These are phyloP conservation scores for Parasitella parasitica DNA, from an alignment of 371 early-diverging fungal genomes.

Conservation along the genomic window DNA sequence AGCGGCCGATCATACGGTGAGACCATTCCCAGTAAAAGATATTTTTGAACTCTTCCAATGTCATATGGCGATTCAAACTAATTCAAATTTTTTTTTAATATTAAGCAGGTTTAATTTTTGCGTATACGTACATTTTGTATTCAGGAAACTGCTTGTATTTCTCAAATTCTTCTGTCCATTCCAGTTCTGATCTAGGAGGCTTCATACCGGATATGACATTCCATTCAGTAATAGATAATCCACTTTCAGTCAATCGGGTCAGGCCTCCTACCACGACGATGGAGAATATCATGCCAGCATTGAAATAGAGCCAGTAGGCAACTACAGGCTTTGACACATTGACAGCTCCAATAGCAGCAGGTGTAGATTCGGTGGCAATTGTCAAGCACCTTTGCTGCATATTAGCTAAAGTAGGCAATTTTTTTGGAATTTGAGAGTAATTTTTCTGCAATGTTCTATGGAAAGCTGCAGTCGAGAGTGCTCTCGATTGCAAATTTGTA, in stretches of 20 bases:
- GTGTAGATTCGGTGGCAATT: not conserved
- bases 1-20: conserved; percentile 92
- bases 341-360: not conserved
- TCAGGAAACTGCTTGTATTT: conserved; percentile 98
- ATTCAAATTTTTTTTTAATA: too few relatives aligned
- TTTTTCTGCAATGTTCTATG: not conserved
- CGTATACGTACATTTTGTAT: conserved; percentile 82
- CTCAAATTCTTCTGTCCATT: conserved; percentile 93
- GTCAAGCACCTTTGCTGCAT: not conserved
- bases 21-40: conserved; percentile 98
- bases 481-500: not conserved
- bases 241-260: conserved; percentile 95
- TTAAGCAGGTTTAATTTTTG: too few relatives aligned
- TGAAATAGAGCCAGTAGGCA: conserved; percentile 91
- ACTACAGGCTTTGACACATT: conserved; percentile 65
- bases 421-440: not conserved
- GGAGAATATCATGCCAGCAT: conserved; percentile 86
- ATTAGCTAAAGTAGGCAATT: not conserved
- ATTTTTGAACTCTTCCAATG: conserved; percentile 89
- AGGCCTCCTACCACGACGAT: conserved; percentile 96
- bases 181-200: conserved; percentile 83
- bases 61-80: conserved; percentile 88
- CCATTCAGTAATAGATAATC: conserved; percentile 97
- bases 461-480: not conserved
- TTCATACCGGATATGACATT: conserved; percentile 91